Evolutionary conservation across 2,329 filamentous ascomycete genomes (phyloP).

Genomic region (Aspergillus carbonarius): DNA sequence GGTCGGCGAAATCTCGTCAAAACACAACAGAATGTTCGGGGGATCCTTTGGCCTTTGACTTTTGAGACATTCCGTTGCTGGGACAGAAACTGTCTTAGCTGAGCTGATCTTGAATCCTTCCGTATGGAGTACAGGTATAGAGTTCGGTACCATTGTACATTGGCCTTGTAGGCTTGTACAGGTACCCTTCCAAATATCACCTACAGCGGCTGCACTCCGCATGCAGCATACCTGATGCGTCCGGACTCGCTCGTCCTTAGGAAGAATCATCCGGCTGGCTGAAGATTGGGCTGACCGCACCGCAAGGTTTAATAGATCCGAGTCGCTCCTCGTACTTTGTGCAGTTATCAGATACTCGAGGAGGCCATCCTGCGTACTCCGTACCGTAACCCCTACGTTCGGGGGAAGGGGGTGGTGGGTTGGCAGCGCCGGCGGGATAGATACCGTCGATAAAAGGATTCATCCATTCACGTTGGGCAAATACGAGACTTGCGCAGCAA

Average conservation of each 20-base stretch:
- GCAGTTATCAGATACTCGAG: not conserved
- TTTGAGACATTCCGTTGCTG: constrained; percentile 6
- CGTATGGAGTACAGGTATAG: not conserved
- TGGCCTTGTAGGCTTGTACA: not conserved
- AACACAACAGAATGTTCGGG: not conserved
- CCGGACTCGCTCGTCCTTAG: not conserved
- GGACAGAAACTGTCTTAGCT: not conserved
- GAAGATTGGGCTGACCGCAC: constrained; percentile 2
- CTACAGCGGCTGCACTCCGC: constrained; percentile 15
- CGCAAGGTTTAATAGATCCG: constrained; percentile 8
- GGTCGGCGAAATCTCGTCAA: constrained; percentile 4
- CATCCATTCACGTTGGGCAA: not conserved
- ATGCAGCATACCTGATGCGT: constrained; percentile 16
- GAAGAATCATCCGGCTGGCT: constrained; percentile 8
- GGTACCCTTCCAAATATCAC: not conserved
- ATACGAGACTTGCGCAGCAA: constrained; percentile 8
- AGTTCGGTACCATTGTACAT: not conserved
- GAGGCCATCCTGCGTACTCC: not conserved
- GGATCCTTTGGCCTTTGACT: not conserved
- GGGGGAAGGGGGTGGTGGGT: not conserved
- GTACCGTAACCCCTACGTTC: not conserved
- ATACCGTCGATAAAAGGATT: not conserved
- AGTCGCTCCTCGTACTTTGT: not conserved
- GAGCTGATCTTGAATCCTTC: not conserved
- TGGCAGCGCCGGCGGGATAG: not conserved